Base-by-base conservation (phyloP, 2,329 filamentous ascomycete species). In the Aspergillus alliaceus region DNA sequence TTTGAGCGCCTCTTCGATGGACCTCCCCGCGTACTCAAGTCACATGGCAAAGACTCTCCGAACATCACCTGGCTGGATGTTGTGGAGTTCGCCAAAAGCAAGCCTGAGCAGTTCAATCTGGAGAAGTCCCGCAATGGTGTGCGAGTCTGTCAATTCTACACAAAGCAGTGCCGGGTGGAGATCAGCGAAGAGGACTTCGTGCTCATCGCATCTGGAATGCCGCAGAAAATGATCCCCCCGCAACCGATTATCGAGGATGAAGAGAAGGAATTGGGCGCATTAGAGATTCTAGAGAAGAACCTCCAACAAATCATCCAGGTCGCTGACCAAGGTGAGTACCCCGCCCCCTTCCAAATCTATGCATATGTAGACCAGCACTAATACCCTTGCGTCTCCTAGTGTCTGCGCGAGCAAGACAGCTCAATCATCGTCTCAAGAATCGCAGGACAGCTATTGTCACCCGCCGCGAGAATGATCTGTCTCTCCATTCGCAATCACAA, bases 131-230 rank as follows among this genome's bases (percentile, higher is more conserved):
- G 85, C 44, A 88, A 90, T 63, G 89, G 89, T 20, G 78, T 84
- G 53, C 84, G 88, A 47, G 86, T 89, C 53, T 96, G 91, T 69
- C 90, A 91, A 61, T 95, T 96, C 72, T 86, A 87, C 68, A 87
- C 91, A 62, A 92, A 92, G 69, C 90, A 92, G 59, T 84, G 88
- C 63, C 85, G 90, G 48, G 88, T 96, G 8, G 90, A 96, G 76
- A 93, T 96, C 59, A 87, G 86, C 18, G 91, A 96, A 72, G 91
- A 96, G 71, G 91, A 96, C 70, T 96, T 88, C 81, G 84, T 92
- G 40, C 79, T 96, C 63, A 93, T 96, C 63, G 86, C 87, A 54
- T 93, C 90, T 37, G 91, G 91, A 27, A 90, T 90, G 63, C 85
- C 93, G 11, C 90, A 96, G 72, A 88, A 91, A 69, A 84, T 92